Base-by-base conservation (phyloP, 768 basidiomycete species). In the Myochromella boudieri region DNA sequence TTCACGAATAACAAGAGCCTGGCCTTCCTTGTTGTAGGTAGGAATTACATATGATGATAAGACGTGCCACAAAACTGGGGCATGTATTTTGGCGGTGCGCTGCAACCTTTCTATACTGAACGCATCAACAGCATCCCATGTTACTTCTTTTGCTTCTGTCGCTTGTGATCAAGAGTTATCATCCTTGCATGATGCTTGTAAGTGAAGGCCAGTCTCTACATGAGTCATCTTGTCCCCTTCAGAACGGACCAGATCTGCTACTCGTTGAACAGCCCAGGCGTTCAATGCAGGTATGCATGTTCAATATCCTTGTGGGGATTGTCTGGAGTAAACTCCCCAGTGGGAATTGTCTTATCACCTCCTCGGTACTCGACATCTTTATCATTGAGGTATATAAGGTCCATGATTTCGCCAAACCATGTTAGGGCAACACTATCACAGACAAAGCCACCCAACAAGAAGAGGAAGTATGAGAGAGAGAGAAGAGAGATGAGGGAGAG, bases 81-180 rank as follows among this genome's bases (percentile, higher is more conserved):
- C 46, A 25, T 46, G 18, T 9, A 4, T 41, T 25, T 46, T 6
- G 12, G 34, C 33, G 6, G 34, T 55, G 9, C 41, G 22, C 36
- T 55, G 43, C 44, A 55, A 24, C 11, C 45, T 46, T 11, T 52
- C 36, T 44, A 55, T 45, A 25, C 49, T 52, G 27, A 55, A 55
- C 6, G 42, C 15, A 29, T 49, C 40, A 3, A 55, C 34, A 24
- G 36, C 46, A 14, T 52, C 44, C 54, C 50, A 55, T 4, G 49
- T 49, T 10, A 42, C 46, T 18, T 17, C 17, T 25, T 27, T 29
- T 6, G 40, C 44, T n/a, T 27, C 11, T 11, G n/a, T 12, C 6
- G 31, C 21, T 9, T 22, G 12, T 20, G 27, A 22, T 38, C 15
- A 32, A 31, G 24, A 12, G 22, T 22, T 25, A 1, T 43, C 42